Conservation (phyloP, 2,329 filamentous ascomycete genomes). For the Alternaria hordeiaustralica region DNA sequence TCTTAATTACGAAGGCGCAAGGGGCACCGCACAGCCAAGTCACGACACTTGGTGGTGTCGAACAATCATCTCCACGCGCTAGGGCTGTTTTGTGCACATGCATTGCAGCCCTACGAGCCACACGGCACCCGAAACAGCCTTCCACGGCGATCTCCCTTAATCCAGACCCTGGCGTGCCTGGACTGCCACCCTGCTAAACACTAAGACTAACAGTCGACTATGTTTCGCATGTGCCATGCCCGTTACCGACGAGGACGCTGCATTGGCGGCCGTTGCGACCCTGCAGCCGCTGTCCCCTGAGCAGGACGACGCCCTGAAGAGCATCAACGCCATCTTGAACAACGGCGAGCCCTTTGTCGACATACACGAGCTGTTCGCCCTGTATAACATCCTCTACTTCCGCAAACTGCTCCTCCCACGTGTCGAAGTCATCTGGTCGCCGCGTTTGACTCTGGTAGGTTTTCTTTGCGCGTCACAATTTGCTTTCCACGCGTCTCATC, state of each 20-base stretch:
- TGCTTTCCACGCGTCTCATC: constrained; percentile 18
- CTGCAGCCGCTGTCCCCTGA: constrained; percentile 42
- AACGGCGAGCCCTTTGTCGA: constrained; percentile 50
- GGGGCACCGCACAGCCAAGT: constrained; percentile 32
- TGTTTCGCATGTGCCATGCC: constrained; percentile 41
- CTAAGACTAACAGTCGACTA: constrained; percentile 6
- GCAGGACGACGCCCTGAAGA: constrained; percentile 41
- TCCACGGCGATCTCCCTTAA: constrained; percentile 1
- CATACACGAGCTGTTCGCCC: constrained; percentile 49
- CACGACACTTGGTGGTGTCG: constrained; percentile 18
- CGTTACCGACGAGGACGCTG: constrained; percentile 51
- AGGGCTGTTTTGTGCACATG: neutral
- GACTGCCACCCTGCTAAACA: constrained; percentile 4
- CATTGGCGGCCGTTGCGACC: constrained; percentile 47
- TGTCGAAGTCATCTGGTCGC: constrained; percentile 54
- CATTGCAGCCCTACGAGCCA: constrained; percentile 11
- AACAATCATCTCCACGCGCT: constrained; percentile 16
- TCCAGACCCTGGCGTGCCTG: constrained; percentile 1
- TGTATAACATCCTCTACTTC: constrained; percentile 54
- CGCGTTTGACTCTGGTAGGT: constrained; percentile 49
- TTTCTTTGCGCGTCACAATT: constrained; percentile 4
- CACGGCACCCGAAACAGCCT: neutral
- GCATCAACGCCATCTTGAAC: constrained; percentile 49
- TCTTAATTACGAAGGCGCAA: constrained; percentile 5
- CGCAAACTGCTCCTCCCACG: constrained; percentile 46